Base-by-base conservation (phyloP, 148 eudicot genomes). In the Rhododendron mucronatum region DNA sequence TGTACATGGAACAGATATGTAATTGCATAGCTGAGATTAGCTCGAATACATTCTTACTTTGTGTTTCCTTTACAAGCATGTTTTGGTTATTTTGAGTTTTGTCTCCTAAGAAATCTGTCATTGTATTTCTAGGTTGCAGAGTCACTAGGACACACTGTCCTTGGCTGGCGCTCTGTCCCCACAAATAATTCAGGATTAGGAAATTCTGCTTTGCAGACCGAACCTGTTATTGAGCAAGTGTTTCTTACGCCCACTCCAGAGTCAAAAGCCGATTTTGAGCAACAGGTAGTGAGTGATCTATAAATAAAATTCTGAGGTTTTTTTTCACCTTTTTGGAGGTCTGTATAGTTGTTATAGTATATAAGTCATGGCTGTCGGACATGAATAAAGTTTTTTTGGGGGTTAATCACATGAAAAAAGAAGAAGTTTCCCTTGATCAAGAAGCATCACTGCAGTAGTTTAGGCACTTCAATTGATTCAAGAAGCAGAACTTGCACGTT, bases 151-250 rank as follows among this genome's bases (percentile, higher is more conserved):
- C 99, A 97, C 87, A 95, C 95, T 30, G 98, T 97, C 81, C 96
- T 97, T 61, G 98, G 96, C n/a, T 97, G 99, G 99, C 93, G 98
- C 50, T 45, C 91, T 80, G 98, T 97, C 73, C 99, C 98, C 21
- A 97, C 98, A 0, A 98, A 97, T 88, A 97, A 97, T 90, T 93
- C 98, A 18, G 98, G 97, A 73, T 84, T 97, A 89, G 99, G 99
- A 2, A 89, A 92, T 73, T 93, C 99, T 89, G 98, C 99, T 84
- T 76, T 95, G 90, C 94, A 92, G 90, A 97, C 99, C 18, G 99
- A 97, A 85, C 99, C 99, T 11, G 93, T 95, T 44, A 92, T 95
- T 37, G 99, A 97, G 86, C 99, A 97, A 90, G 99, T 97, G 87
- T 97, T 97, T 91, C 97, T 97, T 84, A 94, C 99, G 63, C 91